Evolutionary conservation across 352 stramenopile genomes (phyloP), one percentile per base, ranked within the genome.

Genomic region (Pythium phragmitis): DNA sequence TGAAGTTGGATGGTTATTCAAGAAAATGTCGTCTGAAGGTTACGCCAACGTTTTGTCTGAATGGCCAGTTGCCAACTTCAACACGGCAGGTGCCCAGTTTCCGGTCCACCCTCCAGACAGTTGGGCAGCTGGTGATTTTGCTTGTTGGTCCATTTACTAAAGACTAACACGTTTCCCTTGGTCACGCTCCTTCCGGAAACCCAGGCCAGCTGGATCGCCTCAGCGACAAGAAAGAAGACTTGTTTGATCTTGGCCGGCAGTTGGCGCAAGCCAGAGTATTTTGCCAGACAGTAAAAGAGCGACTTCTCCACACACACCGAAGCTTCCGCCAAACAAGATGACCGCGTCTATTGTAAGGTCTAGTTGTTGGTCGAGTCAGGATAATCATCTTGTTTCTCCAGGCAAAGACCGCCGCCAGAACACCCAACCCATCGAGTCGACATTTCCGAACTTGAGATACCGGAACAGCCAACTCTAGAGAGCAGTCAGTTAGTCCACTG

Each of bases 321-420:
- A 36, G 46, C 33, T 37, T 37, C 46, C 46, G 46, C 46, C 46
- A 52, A 52, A 52, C 46, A 52, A 52, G 46, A 52, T 52, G 46
- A 52, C 21, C 33, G 12, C 39, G 7, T 12, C 39, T 21, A 21
- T 21, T 21, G 21, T 21, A 1, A 21, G 21, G 21, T 21, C 21
- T 21, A 45, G 39, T n/a, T 45, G 7, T 45, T 45, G 39, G 39
- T 45, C 16, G 4, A 45, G 39, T 17, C 39, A 7, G 39, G 39
- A 17, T 14, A 17, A 17, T 12, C 16, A 14, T 14, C 39, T 45
- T 28, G 21, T 21, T 28, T 50, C n/a, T 33, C 45, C 45, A 50
- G 7, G 7, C 45, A 19, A 19, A 28, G 4, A 14, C 6, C 13
- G 46, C 21, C 14, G 34, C 34, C 46, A 52, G 46, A 33, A 36